Base-by-base conservation (phyloP, 805 yeast species). In the Wickerhamiella bombiphila region DNA sequence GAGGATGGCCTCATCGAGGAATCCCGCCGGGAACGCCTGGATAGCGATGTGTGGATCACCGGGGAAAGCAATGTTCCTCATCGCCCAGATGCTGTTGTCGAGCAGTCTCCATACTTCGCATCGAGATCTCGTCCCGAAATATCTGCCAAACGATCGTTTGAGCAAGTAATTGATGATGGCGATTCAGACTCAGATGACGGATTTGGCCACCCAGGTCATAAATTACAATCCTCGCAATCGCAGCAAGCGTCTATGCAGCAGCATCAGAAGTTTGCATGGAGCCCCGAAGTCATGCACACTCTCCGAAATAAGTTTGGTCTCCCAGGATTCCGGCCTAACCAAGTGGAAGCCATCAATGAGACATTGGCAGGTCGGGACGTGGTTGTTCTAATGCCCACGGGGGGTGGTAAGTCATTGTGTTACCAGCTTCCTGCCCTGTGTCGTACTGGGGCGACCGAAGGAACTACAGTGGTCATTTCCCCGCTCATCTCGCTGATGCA, bases 381-480 rank as follows among this genome's bases (percentile, higher is more conserved):
- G 0, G 83, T 91, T 60, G 96, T 91, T 2, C 64, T 91, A 49
- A 88, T 91, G 94, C 98, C 98, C 0, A 91, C 98, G 0, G 98
- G 98, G 28, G 98, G 98, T 36, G 98, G 98, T 36, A 91, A 91
- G 54, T 86, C 97, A 0, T 60, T 91, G 22, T 91, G 98, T 55
- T 91, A 86, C 57, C 98, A 91, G 57, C 64, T 91, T 26, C 97
- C 98, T 0, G 95, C 98, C 0, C 63, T 91, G 32, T 74, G 88
- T 1, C 64, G 66, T 30, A 65, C 76, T 2, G 95, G 95, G 1
- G 64, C 56, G 17, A 81, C 94, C 0, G 60, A 59, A 14, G 97
- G 96, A 13, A 78, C 91, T 0, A 83, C 97, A 0, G 70, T 91
- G 28, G 98, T 91, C 5, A 72, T 91, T 5, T 88, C 97, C 0